Evolutionary conservation across 2,329 filamentous ascomycete genomes (phyloP).

Genomic region (Metarhizium robertsii): DNA sequence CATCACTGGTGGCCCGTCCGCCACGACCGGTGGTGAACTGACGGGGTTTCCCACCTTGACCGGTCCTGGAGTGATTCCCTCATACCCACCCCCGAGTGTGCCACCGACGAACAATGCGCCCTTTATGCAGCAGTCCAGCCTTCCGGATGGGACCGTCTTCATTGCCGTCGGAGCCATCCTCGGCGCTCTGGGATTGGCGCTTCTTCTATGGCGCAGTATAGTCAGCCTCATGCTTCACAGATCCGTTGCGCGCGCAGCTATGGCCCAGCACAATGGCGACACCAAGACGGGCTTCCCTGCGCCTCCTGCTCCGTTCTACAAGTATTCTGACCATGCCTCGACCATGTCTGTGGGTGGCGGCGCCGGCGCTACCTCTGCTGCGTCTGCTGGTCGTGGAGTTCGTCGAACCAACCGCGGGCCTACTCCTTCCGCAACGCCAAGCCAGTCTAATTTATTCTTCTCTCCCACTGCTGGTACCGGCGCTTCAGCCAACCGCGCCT

Average conservation of each 20-base stretch:
- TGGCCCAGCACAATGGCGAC: conserved; percentile 60
- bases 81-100: conserved; percentile 64
- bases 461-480: conserved; percentile 71
- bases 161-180: conserved; percentile 87
- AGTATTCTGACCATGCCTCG: conserved; percentile 51
- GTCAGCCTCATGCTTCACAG: conserved; percentile 88
- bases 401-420: conserved; percentile 44
- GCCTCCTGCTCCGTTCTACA: conserved; percentile 52
- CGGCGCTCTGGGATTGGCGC: conserved; percentile 69
- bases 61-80: conserved; percentile 29
- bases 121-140: conserved; percentile 78
- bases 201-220: conserved; percentile 80
- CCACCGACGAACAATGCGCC: conserved; percentile 78
- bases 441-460: conserved; percentile 76
- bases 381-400: conserved; percentile 37
- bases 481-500: conserved; percentile 55
- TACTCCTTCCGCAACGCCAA: conserved; percentile 46
- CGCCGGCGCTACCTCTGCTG: conserved; percentile 16
- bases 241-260: conserved; percentile 78
- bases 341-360: conserved; percentile 35
- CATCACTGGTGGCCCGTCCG: conserved; percentile 12
- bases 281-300: conserved; percentile 57
- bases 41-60: conserved; percentile 34
- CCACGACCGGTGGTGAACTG: conserved; percentile 13
- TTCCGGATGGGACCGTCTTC: conserved; percentile 92